These are phyloP conservation scores for Nothomitra cinnamomea DNA, from an alignment of 2,329 filamentous ascomycete genomes.

Conservation along the genomic window DNA sequence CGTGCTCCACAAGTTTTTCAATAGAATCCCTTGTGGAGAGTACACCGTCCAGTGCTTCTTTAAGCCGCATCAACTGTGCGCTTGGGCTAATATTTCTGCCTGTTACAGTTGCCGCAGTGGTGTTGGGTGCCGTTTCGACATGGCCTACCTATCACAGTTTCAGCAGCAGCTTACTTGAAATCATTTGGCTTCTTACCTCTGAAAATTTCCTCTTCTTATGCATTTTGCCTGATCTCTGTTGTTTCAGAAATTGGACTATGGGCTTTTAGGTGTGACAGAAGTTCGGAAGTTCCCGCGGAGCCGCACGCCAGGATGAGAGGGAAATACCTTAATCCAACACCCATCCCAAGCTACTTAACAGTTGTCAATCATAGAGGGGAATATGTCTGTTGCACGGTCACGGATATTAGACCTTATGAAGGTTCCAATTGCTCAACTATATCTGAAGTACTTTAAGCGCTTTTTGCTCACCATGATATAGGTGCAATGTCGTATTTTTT, in stretches of 20 bases:
- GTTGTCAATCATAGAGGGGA: not conserved
- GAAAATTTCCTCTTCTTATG: not conserved
- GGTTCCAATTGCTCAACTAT: slow-evolving; percentile 29
- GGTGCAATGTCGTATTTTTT: slow-evolving; percentile 86
- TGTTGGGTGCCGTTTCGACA: not conserved
- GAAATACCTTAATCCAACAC: slow-evolving; percentile 1
- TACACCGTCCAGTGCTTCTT: not conserved
- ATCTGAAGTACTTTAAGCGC: not conserved
- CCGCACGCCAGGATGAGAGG: not conserved
- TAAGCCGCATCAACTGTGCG: not conserved
- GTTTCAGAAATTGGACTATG: not conserved
- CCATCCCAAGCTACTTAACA: not conserved
- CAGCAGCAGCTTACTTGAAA: not conserved
- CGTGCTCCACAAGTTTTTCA: not conserved
- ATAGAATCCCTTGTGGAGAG: not conserved
- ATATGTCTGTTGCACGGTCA: slow-evolving; percentile 34
- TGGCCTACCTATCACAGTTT: not conserved
- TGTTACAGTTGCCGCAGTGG: not conserved
- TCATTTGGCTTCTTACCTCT: not conserved
- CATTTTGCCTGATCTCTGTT: not conserved
- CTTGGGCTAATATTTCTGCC: not conserved
- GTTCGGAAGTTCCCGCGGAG: not conserved
- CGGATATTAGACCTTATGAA: slow-evolving; percentile 57
- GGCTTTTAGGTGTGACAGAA: not conserved
- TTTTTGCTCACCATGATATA: slow-evolving; percentile 24